Base-by-base conservation (phyloP, 768 basidiomycete species). In the Mycena amicta region DNA sequence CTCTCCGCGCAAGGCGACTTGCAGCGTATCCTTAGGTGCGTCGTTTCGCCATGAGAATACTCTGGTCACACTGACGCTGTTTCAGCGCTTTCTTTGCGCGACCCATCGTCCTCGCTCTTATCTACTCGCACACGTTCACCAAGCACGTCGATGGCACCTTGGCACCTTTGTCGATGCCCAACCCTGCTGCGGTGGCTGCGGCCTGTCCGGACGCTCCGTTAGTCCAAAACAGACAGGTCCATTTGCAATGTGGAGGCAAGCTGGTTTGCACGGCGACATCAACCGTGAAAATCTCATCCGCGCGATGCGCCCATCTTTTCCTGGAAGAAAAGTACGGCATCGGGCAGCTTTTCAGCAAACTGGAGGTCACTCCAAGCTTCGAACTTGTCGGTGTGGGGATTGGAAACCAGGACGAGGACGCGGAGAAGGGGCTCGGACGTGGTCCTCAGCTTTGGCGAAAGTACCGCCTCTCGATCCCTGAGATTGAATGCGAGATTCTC, bases 1-100 rank as follows among this genome's bases (percentile, higher is more conserved):
- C 78, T 90, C 27, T 83, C 86, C 30, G 83, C 88, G 0, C 86
- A 87, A 62, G 89, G 88, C 3, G 87, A 90, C 67, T 70, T 90
- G 5, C 89, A 90, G 68, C 78, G 88, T 25, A 72, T 87, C 18
- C 72, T 90, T 22, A 89, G 88, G 89, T 87, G 65, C 18, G 66
- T 57, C 8, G 26, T 16, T 27, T 47, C 16, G 52, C 28, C 5
- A 3, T 57, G 1, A 27, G 28, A 31, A 65, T 72, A 57, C 55
- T 71, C 20, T 8, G 33, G 8, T 18, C 18, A 37, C 18, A 62
- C 27, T 28, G 23, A 52, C 16, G 8, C 8, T 33, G 45, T 5
- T 12, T 39, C 63, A 90, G 89, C 66, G 80, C 87, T 25, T 89
- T 85, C 70, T 88, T 90, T 62, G 82, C 78, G 22, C 78, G 78